These are phyloP conservation scores for Chalciporus sp. DNA, from an alignment of 1,284 basidiomycete genomes.

Conservation along the genomic window DNA sequence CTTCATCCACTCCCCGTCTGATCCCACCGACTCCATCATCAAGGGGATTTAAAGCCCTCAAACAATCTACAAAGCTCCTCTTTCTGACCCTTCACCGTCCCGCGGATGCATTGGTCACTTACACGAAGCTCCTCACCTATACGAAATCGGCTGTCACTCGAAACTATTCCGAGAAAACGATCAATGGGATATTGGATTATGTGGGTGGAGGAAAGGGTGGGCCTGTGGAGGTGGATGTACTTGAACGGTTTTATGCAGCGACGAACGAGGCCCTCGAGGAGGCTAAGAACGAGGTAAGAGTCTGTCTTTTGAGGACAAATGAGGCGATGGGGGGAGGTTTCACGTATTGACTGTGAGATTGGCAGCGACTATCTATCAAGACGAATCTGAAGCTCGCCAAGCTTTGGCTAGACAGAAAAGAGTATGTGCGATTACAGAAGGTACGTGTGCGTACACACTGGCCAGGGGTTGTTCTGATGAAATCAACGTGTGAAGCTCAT, in stretches of 20 bases:
- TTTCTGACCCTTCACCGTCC: constrained; percentile 82
- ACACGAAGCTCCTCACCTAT: constrained; percentile 85
- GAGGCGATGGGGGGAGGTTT: too few relatives aligned
- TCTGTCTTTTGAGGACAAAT: background rate
- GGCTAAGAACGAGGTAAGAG: constrained; percentile 89
- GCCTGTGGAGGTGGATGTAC: constrained; percentile 80
- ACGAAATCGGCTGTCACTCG: constrained; percentile 91
- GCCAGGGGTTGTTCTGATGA: constrained; percentile 1
- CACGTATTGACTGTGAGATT: constrained; percentile 1
- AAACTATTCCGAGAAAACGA: constrained; percentile 96
- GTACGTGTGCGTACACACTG: constrained; percentile 42
- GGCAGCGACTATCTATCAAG: constrained; percentile 88
- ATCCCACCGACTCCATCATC: constrained; percentile 4
- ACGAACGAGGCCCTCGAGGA: constrained; percentile 91
- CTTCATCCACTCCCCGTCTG: background rate
- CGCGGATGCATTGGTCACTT: constrained; percentile 84
- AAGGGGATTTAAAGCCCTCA: constrained; percentile 99
- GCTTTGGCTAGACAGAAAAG: constrained; percentile 94
- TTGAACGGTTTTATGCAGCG: constrained; percentile 94
- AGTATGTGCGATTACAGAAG: constrained; percentile 83
- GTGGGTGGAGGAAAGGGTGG: constrained; percentile 91
- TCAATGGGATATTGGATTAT: constrained; percentile 98
- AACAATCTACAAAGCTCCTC: constrained; percentile 95
- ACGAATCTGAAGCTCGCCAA: constrained; percentile 98
- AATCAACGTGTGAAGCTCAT: constrained; percentile 53